Evolutionary conservation across 2,329 filamentous ascomycete genomes (phyloP).

Genomic region (Colletotrichum tabaci): DNA sequence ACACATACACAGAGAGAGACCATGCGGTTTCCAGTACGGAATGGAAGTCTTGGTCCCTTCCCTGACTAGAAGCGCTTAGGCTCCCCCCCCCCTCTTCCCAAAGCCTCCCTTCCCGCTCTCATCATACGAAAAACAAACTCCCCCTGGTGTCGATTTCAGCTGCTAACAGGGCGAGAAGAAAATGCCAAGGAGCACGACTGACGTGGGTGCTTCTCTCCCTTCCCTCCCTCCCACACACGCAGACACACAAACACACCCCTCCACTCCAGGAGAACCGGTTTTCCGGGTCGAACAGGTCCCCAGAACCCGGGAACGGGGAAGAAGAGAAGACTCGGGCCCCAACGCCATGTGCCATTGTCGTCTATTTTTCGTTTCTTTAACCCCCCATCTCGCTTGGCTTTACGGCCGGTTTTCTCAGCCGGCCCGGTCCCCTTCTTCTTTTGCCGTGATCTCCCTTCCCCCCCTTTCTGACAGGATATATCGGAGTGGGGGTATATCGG

Average conservation of each 20-base stretch:
- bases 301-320: slow-evolving; percentile 16
- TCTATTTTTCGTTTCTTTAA: too few species aligned
- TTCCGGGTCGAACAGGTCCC: slow-evolving; percentile 22
- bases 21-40: not conserved
- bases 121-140: slow-evolving; percentile 18
- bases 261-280: slow-evolving; percentile 22
- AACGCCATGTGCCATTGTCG: slow-evolving; percentile 1
- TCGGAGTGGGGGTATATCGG: too few species aligned
- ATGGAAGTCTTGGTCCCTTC: too few species aligned
- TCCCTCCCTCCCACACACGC: not conserved
- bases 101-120: too few species aligned
- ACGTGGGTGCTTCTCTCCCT: too few species aligned
- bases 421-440: too few species aligned
- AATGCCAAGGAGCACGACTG: too few species aligned
- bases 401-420: too few species aligned
- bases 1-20: not conserved
- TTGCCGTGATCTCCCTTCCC: too few species aligned
- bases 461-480: too few species aligned
- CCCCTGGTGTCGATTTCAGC: slow-evolving; percentile 30
- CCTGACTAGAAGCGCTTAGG: slow-evolving; percentile 22
- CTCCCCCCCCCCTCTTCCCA: slow-evolving; percentile 2
- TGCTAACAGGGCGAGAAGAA: slow-evolving; percentile 32
- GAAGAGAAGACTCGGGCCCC: not conserved
- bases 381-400: too few species aligned
- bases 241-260: slow-evolving; percentile 15